phyloP scores from a whole-genome alignment of 345 rosid species.

The Salix arbutifolia region DNA sequence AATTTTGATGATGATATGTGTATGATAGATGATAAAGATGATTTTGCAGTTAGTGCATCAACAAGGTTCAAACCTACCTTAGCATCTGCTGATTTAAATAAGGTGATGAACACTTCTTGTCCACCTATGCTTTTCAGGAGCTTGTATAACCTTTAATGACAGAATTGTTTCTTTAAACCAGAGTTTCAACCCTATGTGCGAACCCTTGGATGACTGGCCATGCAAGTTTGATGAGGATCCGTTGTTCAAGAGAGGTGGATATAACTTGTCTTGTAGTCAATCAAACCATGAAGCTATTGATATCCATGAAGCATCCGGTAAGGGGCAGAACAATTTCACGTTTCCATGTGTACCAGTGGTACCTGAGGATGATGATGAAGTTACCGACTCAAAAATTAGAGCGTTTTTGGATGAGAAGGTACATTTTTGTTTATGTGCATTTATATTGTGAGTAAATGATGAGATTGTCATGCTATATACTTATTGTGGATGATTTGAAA shows the following conservation, averaged over 20 bases:
- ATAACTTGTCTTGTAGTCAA: constrained; percentile 35
- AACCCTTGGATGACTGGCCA: constrained; percentile 75
- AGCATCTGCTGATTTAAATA: constrained; percentile 54
- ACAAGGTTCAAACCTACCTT: constrained; percentile 41
- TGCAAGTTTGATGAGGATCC: constrained; percentile 54
- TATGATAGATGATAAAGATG: constrained; percentile 58
- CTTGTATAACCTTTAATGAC: neutral
- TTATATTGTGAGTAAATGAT: constrained; percentile 5
- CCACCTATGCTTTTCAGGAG: neutral
- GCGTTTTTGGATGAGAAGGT: constrained; percentile 40
- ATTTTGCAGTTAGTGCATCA: constrained; percentile 47
- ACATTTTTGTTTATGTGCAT: neutral
- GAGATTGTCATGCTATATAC: neutral
- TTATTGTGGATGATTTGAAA: neutral
- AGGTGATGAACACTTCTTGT: constrained; percentile 41
- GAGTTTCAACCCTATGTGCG: constrained; percentile 87
- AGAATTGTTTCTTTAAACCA: constrained; percentile 31
- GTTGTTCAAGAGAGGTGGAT: constrained; percentile 34
- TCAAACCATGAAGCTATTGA: constrained; percentile 21
- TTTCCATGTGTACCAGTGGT: constrained; percentile 34
- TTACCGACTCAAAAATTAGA: constrained; percentile 29
- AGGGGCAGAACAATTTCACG: constrained; percentile 45
- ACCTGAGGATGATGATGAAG: constrained; percentile 32
- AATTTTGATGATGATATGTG: constrained; percentile 32
- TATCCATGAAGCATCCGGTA: constrained; percentile 32